Percentiles rank a stretch among this genome's conserved stretches.
These are phyloP conservation scores for Pyrenophora seminiperda DNA, from an alignment of 2,329 filamentous ascomycete genomes.

Conservation along the genomic window DNA sequence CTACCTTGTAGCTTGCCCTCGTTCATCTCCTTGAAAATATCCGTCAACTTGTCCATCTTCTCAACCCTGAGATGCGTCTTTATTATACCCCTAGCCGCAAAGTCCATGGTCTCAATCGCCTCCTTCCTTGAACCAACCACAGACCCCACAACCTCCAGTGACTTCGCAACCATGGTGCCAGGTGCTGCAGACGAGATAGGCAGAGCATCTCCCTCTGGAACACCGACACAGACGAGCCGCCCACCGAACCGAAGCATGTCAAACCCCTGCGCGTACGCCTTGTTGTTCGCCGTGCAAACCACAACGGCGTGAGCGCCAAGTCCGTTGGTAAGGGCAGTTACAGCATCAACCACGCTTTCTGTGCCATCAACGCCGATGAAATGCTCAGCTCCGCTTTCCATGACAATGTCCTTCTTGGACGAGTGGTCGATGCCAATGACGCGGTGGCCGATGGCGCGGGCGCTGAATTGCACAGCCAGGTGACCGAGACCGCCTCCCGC, in stretches of 20 bases:
- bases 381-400: conserved; percentile 66
- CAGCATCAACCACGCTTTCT: conserved; percentile 57
- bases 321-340: conserved; percentile 62
- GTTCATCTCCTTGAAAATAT: conserved; percentile 55
- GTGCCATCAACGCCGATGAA: conserved; percentile 67
- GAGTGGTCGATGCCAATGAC: conserved; percentile 70
- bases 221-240: conserved; percentile 53
- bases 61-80: conserved; percentile 55
- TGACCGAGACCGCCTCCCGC: conserved; percentile 70
- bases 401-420: conserved; percentile 66
- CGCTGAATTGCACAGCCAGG: conserved; percentile 65
- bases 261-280: conserved; percentile 51
- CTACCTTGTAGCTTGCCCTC: conserved; percentile 52
- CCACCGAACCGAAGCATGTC: conserved; percentile 54
- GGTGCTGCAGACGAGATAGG: conserved; percentile 52
- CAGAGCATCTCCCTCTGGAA: conserved; percentile 55
- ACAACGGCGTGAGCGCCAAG: conserved; percentile 66
- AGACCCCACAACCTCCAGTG: conserved; percentile 51
- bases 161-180: conserved; percentile 50
- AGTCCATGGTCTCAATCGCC: conserved; percentile 56
- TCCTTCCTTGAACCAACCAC: conserved; percentile 56
- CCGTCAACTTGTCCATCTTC: conserved; percentile 56
- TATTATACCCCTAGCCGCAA: conserved; percentile 50
- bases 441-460: conserved; percentile 65
- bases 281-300: conserved; percentile 58